Conservation (phyloP, 2,329 filamentous ascomycete genomes). For the Colletotrichum sp. region DNA sequence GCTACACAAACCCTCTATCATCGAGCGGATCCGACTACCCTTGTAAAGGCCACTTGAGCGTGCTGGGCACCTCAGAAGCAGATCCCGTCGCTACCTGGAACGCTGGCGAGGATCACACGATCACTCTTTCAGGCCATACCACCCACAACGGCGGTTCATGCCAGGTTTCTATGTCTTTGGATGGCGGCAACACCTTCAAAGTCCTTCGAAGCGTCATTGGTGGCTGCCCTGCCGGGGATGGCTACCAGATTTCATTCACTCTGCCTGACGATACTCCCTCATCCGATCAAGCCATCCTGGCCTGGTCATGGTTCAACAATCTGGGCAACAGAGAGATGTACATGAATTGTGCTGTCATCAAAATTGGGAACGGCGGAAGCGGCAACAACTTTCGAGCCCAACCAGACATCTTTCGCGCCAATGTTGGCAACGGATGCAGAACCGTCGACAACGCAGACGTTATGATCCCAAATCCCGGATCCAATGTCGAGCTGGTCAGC, state of each 20-base stretch:
- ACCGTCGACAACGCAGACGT: constrained; percentile 58
- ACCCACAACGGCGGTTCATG: constrained; percentile 65
- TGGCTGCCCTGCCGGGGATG: constrained; percentile 34
- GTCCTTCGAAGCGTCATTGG: constrained; percentile 47
- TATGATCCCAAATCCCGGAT: constrained; percentile 66
- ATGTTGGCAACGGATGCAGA: constrained; percentile 57
- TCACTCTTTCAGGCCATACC: constrained; percentile 59
- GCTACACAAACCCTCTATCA: constrained; percentile 63
- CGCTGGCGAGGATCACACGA: constrained; percentile 56
- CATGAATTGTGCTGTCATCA: constrained; percentile 70
- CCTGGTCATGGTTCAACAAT: constrained; percentile 70
- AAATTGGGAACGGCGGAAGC: constrained; percentile 38
- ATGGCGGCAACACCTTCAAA: constrained; percentile 62
- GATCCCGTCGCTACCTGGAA: constrained; percentile 53
- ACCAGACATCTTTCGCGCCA: constrained; percentile 73
- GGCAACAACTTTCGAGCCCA: constrained; percentile 35
- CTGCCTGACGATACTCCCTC: constrained; percentile 55
- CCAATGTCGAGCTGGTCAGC: constrained; percentile 42
- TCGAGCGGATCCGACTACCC: constrained; percentile 59
- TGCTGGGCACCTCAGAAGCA: constrained; percentile 34
- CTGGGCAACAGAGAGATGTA: constrained; percentile 72
- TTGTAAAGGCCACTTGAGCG: constrained; percentile 56
- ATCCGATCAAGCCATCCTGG: constrained; percentile 56
- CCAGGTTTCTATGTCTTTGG: constrained; percentile 66
- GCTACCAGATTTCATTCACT: constrained; percentile 26